Evolutionary conservation across 2,329 filamentous ascomycete genomes (phyloP).

Genomic region (Colletotrichum scovillei): DNA sequence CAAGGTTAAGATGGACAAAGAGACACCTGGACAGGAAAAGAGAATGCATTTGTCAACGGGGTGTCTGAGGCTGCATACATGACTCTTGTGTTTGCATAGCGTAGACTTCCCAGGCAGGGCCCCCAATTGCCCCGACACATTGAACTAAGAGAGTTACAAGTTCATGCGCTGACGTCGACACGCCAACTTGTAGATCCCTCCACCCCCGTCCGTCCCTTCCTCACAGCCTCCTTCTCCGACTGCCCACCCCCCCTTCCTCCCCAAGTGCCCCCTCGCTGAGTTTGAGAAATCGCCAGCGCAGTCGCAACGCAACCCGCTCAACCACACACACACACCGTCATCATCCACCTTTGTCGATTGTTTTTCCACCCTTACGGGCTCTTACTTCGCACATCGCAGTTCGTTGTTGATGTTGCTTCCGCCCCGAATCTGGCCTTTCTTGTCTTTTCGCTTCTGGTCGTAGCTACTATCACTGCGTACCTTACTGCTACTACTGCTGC

Average conservation of each 20-base stretch:
- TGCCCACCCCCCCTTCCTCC: neutral
- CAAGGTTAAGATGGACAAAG: neutral
- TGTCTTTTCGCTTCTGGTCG: neutral
- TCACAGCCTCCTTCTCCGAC: constrained; percentile 30
- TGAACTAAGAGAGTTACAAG: constrained; percentile 37
- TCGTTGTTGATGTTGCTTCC: neutral
- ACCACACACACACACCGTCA: neutral
- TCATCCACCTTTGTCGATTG: neutral
- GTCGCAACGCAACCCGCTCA: neutral
- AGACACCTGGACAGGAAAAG: neutral
- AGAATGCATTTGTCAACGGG: constrained; percentile 8
- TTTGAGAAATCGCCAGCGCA: neutral
- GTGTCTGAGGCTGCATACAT: constrained; percentile 18
- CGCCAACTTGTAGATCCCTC: constrained; percentile 50
- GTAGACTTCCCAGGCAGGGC: constrained; percentile 29
- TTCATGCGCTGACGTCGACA: constrained; percentile 64
- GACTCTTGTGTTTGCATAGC: constrained; percentile 32
- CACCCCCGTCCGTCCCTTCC: constrained; percentile 21
- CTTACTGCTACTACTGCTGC: neutral
- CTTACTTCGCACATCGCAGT: neutral
- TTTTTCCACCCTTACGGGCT: neutral
- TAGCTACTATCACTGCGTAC: neutral
- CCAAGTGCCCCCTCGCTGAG: neutral
- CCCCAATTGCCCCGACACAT: constrained; percentile 33
- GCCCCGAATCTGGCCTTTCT: constrained; percentile 6